A percentile compares a stretch with the other conserved stretches of the same genome.
phyloP scores from a whole-genome alignment of 345 rosid genomes.

The Gossypium arboreum region DNA sequence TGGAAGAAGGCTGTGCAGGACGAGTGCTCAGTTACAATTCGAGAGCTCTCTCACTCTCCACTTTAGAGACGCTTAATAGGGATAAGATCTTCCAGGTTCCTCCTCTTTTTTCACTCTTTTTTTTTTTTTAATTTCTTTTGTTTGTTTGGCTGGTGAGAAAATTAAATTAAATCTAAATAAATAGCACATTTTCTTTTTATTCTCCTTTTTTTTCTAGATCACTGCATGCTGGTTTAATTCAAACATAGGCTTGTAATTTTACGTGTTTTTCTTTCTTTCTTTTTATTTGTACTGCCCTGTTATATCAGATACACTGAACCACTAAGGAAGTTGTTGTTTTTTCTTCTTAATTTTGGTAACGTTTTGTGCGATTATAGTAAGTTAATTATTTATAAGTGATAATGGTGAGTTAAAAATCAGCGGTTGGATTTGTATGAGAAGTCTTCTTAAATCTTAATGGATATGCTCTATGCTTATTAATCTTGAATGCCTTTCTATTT shows the following conservation, averaged over 20 bases:
- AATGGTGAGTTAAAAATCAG: neutral
- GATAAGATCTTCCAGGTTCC: conserved; percentile 11
- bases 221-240: neutral
- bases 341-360: neutral
- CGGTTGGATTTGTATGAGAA: neutral
- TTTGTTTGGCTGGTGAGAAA: conserved; percentile 10
- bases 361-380: neutral
- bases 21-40: neutral
- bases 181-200: neutral
- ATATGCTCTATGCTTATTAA: neutral
- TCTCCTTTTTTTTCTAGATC: neutral
- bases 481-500: neutral
- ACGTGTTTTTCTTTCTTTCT: neutral
- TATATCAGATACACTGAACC: neutral
- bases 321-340: neutral
- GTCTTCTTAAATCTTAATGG: neutral
- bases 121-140: neutral
- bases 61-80: neutral
- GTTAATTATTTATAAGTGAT: neutral
- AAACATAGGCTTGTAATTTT: neutral
- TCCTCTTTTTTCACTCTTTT: neutral
- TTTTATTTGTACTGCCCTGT: neutral
- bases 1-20: neutral
- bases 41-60: neutral
- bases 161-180: neutral